Evolutionary conservation across 257 asterid genomes (phyloP), one percentile per base, ranked within the genome.

Genomic region (Gentiana straminea): DNA sequence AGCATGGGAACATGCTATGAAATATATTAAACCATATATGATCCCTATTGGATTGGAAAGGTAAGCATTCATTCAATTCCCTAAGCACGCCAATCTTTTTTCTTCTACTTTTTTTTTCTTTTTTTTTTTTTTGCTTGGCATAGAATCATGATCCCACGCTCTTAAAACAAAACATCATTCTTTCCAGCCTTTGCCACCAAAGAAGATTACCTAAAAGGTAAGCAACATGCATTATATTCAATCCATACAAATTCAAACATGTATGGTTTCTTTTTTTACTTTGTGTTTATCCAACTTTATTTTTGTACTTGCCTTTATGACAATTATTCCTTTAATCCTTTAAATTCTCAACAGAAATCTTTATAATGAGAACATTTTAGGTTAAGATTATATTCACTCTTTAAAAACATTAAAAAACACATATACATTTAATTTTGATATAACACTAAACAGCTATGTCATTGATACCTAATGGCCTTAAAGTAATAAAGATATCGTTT

Each of bases 81-180:
- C 45, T 66, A 57, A 72, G 84, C 95, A 86, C 83, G 95, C 94
- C 73, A 55, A 52, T 59, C 63, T 47, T 57, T 51, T 65, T 62
- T 77, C 75, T 53, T 46, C 69, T 38, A 24, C 24, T 24, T 24
- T 24, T 24, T 24, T 15, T 24, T 24, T 24, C 0, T 24, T 1
- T 24, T 24, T 24, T 1, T 24, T 24, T 24, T 60, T 84, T 81
- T 79, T 64, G 75, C 77, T 77, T 75, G 60, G 54, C 49, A 55
- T 57, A 70, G 69, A 77, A 82, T 77, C 81, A 81, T 77, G 49
- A 60, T 68, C 66, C 69, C 86, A 75, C 74, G 70, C 82, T 68
- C 24, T 24, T 24, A 24, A 24, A 24, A 55, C 62, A 53, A 49
- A 60, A 58, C 62, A 77, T 80, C 74, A 78, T 79, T 75, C 45